phyloP scores from a whole-genome alignment of 176 grass and related monocot genomes.

The Coix lacrymajobi region DNA sequence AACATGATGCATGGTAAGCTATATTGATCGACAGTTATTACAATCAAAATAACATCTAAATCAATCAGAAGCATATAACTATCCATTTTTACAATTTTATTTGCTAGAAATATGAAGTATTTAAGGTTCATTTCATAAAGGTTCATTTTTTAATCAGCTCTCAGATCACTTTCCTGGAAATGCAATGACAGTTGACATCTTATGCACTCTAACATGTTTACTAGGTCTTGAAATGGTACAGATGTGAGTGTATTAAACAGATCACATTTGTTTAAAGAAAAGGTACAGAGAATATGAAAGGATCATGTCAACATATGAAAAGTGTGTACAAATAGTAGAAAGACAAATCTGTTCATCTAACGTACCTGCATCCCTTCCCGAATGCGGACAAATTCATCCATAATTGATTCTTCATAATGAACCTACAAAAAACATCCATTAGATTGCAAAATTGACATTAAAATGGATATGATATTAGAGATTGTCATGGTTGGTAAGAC shows the following conservation, averaged over 20 bases:
- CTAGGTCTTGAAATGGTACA: not conserved
- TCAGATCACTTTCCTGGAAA: slow-evolving; percentile 6
- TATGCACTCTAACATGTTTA: slow-evolving; percentile 6
- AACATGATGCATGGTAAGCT: not conserved
- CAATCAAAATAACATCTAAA: slow-evolving; percentile 23
- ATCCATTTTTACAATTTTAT: not conserved
- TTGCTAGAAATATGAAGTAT: slow-evolving; percentile 22
- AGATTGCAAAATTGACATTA: slow-evolving; percentile 17
- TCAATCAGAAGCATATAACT: not conserved
- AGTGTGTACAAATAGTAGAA: not conserved
- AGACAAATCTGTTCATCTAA: slow-evolving; percentile 19
- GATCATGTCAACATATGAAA: not conserved
- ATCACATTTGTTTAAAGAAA: not conserved
- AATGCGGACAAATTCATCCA: slow-evolving; percentile 78
- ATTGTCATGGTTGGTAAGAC: not conserved
- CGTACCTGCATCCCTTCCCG: slow-evolving; percentile 81
- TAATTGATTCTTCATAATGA: slow-evolving; percentile 60
- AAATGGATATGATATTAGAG: not conserved
- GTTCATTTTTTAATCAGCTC: not conserved
- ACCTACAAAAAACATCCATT: slow-evolving; percentile 47
- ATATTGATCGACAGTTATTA: not conserved
- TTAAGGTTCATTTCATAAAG: slow-evolving; percentile 8
- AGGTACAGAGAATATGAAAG: not conserved
- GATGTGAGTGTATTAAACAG: not conserved
- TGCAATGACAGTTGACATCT: not conserved